Percentiles rank a stretch among this genome's conserved stretches.
Evolutionary conservation across 768 basidiomycete species (phyloP).

Genomic region (Naganishia randhawae): DNA sequence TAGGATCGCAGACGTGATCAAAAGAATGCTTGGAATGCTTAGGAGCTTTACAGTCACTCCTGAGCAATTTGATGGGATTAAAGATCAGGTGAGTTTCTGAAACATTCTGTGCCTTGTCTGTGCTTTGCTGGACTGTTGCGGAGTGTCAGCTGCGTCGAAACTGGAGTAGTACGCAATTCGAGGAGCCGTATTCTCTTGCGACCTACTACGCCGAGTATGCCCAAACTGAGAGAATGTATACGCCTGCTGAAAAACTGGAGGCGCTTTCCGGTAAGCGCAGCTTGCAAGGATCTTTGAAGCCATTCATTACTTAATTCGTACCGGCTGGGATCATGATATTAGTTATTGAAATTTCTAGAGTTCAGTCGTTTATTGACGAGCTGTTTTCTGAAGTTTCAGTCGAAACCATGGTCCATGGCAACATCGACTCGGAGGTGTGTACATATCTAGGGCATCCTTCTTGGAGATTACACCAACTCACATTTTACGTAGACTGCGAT

Average conservation of each 20-base stretch:
- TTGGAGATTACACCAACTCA: background rate
- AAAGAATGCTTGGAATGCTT: constrained; percentile 67
- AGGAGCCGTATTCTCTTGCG: constrained; percentile 73
- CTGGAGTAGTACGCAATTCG: constrained; percentile 81
- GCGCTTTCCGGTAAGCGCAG: constrained; percentile 68
- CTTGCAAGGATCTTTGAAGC: no score
- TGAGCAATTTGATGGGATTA: constrained; percentile 71
- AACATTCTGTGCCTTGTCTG: background rate
- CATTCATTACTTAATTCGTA: no score
- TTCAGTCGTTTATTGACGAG: constrained; percentile 61
- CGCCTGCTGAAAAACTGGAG: constrained; percentile 66
- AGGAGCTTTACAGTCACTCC: constrained; percentile 62
- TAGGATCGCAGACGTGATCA: constrained; percentile 68
- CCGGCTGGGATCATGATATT: no score
- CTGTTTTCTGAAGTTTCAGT: constrained; percentile 66
- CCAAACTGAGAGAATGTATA: constrained; percentile 67
- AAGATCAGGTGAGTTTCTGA: constrained; percentile 65
- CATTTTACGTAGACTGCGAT: constrained; percentile 65
- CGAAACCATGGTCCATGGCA: constrained; percentile 74
- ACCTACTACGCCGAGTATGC: constrained; percentile 71
- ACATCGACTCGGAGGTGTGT: constrained; percentile 74
- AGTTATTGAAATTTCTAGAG: constrained; percentile 54
- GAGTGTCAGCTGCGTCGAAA: constrained; percentile 62
- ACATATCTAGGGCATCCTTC: background rate
- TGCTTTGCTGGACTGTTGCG: background rate